phyloP scores from a whole-genome alignment of 1,284 basidiomycete species.

The Cutaneotrichosporon curvatum region DNA sequence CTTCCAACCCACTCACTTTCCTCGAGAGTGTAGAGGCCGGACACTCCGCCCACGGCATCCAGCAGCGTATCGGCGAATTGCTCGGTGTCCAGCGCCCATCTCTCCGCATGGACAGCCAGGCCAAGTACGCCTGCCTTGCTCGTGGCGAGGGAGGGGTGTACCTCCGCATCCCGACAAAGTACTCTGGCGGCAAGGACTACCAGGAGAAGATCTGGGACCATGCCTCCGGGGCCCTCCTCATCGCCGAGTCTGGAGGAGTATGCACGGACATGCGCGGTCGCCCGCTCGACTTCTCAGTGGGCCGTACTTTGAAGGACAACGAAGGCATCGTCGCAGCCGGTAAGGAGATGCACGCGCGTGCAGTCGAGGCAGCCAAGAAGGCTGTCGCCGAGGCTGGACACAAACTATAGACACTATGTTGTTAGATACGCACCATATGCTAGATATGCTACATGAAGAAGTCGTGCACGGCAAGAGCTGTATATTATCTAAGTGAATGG shows the following conservation, averaged over 20 bases:
- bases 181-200: conserved; percentile 60
- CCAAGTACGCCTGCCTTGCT: conserved; percentile 85
- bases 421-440: background rate
- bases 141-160: conserved; percentile 86
- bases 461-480: background rate
- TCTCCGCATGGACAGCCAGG: conserved; percentile 93
- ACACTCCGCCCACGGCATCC: conserved; percentile 81
- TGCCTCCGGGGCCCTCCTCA: conserved; percentile 75
- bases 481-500: conserved; percentile 5
- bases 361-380: conserved; percentile 68
- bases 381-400: conserved; percentile 51
- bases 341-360: conserved; percentile 58
- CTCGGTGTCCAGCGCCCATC: conserved; percentile 60
- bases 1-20: conserved; percentile 50
- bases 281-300: conserved; percentile 76
- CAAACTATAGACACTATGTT: conserved; percentile 2
- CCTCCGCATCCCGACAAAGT: conserved; percentile 73
- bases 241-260: conserved; percentile 81
- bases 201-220: conserved; percentile 96
- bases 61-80: conserved; percentile 63
- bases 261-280: conserved; percentile 76
- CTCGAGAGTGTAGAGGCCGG: conserved; percentile 91
- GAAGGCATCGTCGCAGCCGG: conserved; percentile 76
- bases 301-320: conserved; percentile 78
- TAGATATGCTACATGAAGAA: background rate